phyloP scores from a whole-genome alignment of 164 flowering plant genomes.

The Liquidambar formosana region DNA sequence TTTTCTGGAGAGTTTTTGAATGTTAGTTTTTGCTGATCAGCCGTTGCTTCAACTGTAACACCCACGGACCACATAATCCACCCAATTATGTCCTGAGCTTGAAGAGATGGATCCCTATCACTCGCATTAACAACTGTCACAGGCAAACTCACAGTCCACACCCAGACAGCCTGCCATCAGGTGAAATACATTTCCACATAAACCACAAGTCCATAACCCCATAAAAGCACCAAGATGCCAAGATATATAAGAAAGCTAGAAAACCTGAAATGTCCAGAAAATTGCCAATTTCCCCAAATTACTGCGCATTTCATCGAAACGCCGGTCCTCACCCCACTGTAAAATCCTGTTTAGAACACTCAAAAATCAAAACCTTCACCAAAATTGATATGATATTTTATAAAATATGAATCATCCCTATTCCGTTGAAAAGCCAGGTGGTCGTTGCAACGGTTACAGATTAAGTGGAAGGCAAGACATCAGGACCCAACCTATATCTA shows the following conservation, averaged over 20 bases:
- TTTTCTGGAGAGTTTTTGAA: conserved; percentile 83
- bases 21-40: conserved; percentile 84
- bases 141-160: conserved; percentile 95
- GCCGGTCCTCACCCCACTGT: conserved; percentile 96
- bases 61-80: conserved; percentile 93
- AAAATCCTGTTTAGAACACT: conserved; percentile 57
- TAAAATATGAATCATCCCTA: neutral
- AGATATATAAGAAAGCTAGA: neutral
- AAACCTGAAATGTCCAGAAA: conserved; percentile 94
- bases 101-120: conserved; percentile 60
- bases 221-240: neutral
- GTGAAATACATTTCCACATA: neutral
- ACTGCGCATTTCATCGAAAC: conserved; percentile 86
- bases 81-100: conserved; percentile 69
- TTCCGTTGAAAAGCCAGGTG: neutral
- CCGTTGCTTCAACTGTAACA: conserved; percentile 61
- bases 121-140: conserved; percentile 89
- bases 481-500: neutral
- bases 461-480: neutral
- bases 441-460: neutral
- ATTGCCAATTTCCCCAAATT: conserved; percentile 80
- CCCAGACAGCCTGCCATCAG: conserved; percentile 89
- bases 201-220: no score
- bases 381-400: neutral
- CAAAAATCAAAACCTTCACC: neutral